phyloP scores from a whole-genome alignment of 2,329 filamentous ascomycete genomes.

The Alternaria infectoria region DNA sequence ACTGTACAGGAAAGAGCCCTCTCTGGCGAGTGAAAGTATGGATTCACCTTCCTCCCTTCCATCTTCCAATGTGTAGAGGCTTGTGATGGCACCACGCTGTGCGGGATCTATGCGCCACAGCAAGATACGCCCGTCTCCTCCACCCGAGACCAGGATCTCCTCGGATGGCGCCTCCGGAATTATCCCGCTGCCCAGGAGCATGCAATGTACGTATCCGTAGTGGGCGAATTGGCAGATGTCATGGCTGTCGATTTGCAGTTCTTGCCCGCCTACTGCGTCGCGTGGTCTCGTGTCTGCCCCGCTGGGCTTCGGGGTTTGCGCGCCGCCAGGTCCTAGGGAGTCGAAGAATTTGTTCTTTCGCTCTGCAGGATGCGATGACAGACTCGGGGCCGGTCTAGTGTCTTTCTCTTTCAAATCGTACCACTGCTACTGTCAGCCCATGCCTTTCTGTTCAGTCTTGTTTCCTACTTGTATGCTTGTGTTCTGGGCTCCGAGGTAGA shows the following conservation, averaged over 20 bases:
- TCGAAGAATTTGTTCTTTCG: slow-evolving; percentile 92
- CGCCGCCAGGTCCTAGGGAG: slow-evolving; percentile 82
- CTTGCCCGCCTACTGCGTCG: slow-evolving; percentile 64
- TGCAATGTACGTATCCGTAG: slow-evolving; percentile 94
- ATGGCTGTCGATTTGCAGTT: slow-evolving; percentile 80
- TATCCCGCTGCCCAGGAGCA: slow-evolving; percentile 81
- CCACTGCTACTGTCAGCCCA: slow-evolving; percentile 63
- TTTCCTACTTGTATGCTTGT: slow-evolving; percentile 70
- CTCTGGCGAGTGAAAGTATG: slow-evolving; percentile 79
- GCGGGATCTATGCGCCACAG: slow-evolving; percentile 79
- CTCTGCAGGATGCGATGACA: slow-evolving; percentile 73
- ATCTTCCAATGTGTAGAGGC: slow-evolving; percentile 72
- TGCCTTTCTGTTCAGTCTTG: neutral
- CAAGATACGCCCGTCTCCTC: slow-evolving; percentile 92
- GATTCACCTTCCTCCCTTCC: slow-evolving; percentile 63
- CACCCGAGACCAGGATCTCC: slow-evolving; percentile 87
- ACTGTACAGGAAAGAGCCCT: slow-evolving; percentile 91
- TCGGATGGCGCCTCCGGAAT: slow-evolving; percentile 71
- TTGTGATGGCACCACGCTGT: slow-evolving; percentile 67
- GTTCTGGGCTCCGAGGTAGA: slow-evolving; percentile 93
- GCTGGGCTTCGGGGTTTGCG: slow-evolving; percentile 74
- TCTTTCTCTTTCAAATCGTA: slow-evolving; percentile 73
- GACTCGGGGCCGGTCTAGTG: slow-evolving; percentile 65
- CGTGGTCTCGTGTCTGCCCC: slow-evolving; percentile 58
- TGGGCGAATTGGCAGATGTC: slow-evolving; percentile 90